A percentile compares a stretch with the other conserved stretches of the same genome.
phyloP scores from a whole-genome alignment of 169 alveolate genomes.

The Pseudocohnilembus persalinus region DNA sequence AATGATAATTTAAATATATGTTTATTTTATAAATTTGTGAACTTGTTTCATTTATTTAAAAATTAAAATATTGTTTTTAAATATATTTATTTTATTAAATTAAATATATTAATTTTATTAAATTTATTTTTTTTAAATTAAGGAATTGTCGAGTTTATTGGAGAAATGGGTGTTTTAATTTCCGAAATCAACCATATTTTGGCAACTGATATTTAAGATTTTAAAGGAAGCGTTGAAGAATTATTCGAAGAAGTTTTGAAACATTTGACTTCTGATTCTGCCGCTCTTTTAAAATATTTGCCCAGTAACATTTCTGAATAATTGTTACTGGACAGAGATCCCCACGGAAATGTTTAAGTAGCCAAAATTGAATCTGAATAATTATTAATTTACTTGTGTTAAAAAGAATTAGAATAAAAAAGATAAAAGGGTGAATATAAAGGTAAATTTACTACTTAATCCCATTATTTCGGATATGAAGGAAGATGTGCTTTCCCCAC shows the following conservation, averaged over 20 bases:
- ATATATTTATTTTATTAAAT: too few species aligned
- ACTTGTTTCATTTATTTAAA: too few species aligned
- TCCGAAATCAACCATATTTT: conserved; percentile 68
- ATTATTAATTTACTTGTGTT: conserved; percentile 85
- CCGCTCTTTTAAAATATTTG: conserved; percentile 51
- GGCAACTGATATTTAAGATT: conserved; percentile 13
- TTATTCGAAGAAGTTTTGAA: conserved; percentile 48
- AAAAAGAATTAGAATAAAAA: conserved; percentile 77
- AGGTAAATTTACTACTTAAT: conserved; percentile 68
- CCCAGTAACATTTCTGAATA: conserved; percentile 95
- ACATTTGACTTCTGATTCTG: conserved; percentile 42
- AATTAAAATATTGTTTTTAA: too few species aligned
- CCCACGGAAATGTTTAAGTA: conserved; percentile 98
- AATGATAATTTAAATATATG: too few species aligned
- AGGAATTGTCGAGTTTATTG: conserved; percentile 85
- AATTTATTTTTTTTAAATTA: too few species aligned
- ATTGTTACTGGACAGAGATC: conserved; percentile 97
- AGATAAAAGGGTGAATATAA: conserved; percentile 59
- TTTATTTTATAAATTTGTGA: too few species aligned
- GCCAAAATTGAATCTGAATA: conserved; percentile 99
- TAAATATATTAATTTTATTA: too few species aligned
- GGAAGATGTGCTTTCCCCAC: conserved; percentile 98
- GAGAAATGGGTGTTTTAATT: conserved; percentile 77
- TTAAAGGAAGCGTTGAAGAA: background rate
- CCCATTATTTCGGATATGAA: conserved; percentile 98